phyloP scores from a whole-genome alignment of 2,329 filamentous ascomycete species.

The Lasiodiplodia hormozganensis region DNA sequence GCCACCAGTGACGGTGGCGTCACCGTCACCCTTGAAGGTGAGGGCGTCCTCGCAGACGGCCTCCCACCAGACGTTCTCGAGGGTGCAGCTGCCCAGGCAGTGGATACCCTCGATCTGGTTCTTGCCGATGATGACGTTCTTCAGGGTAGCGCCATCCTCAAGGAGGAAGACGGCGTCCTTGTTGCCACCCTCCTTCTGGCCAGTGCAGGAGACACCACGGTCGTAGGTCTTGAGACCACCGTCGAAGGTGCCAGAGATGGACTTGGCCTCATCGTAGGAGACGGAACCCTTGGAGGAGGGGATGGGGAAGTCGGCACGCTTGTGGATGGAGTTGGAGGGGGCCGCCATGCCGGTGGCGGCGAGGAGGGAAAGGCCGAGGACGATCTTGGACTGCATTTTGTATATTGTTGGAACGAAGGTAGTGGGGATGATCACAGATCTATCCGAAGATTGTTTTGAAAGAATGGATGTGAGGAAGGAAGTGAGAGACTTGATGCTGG shows the following conservation, averaged over 20 bases:
- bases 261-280: constrained; percentile 10
- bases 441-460: constrained; percentile 17
- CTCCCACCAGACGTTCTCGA: constrained; percentile 45
- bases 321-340: not conserved
- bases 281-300: constrained; percentile 13
- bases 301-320: constrained; percentile 23
- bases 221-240: constrained; percentile 25
- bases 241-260: constrained; percentile 18
- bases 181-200: constrained; percentile 53
- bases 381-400: constrained; percentile 23
- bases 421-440: constrained; percentile 24
- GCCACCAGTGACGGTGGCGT: constrained; percentile 39
- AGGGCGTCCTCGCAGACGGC: constrained; percentile 49
- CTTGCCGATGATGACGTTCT: constrained; percentile 58
- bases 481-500: constrained; percentile 13
- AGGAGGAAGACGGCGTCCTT: constrained; percentile 36
- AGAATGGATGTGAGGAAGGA: constrained; percentile 23
- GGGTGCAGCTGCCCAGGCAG: constrained; percentile 57
- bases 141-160: constrained; percentile 46
- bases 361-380: constrained; percentile 15
- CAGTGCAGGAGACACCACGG: constrained; percentile 34
- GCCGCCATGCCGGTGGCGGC: constrained; percentile 25
- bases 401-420: constrained; percentile 24
- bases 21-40: constrained; percentile 36
- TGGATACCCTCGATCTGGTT: constrained; percentile 58